phyloP scores from a whole-genome alignment of 2,329 filamentous ascomycete species.

The Ceratocystiopsis sp. region DNA sequence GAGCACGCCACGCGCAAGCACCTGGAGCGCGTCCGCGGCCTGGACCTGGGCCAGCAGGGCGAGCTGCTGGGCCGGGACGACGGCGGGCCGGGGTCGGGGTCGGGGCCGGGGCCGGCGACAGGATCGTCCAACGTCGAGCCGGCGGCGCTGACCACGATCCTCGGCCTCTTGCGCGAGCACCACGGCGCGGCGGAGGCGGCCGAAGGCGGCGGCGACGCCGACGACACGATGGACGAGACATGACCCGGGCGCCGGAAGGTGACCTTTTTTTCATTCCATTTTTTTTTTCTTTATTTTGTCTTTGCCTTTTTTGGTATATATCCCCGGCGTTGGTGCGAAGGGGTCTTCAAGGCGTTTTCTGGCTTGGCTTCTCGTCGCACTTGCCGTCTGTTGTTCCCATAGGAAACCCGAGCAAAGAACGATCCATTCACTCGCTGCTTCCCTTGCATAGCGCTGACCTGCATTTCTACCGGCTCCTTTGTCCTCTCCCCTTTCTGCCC shows the following conservation, averaged over 20 bases:
- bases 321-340: too few species aligned
- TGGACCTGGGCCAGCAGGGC: constrained; percentile 45
- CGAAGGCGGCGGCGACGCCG: background rate
- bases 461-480: too few species aligned
- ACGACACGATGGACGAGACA: constrained; percentile 15
- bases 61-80: constrained; percentile 45
- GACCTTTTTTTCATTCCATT: background rate
- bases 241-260: constrained; percentile 6
- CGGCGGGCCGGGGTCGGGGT: background rate
- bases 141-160: constrained; percentile 8
- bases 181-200: background rate
- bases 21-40: constrained; percentile 50
- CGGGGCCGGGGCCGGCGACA: constrained; percentile 23
- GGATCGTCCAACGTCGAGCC: constrained; percentile 30
- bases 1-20: constrained; percentile 64
- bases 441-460: too few species aligned
- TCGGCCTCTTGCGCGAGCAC: constrained; percentile 7
- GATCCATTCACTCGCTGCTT: too few species aligned
- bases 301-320: background rate
- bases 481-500: too few species aligned
- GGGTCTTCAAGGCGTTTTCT: too few species aligned
- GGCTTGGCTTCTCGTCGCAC: too few species aligned
- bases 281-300: background rate
- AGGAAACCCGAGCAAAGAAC: too few species aligned
- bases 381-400: too few species aligned